Evolutionary conservation across 1,139 yeast genomes (phyloP).

Genomic region (Candida pseudocylindracea): DNA sequence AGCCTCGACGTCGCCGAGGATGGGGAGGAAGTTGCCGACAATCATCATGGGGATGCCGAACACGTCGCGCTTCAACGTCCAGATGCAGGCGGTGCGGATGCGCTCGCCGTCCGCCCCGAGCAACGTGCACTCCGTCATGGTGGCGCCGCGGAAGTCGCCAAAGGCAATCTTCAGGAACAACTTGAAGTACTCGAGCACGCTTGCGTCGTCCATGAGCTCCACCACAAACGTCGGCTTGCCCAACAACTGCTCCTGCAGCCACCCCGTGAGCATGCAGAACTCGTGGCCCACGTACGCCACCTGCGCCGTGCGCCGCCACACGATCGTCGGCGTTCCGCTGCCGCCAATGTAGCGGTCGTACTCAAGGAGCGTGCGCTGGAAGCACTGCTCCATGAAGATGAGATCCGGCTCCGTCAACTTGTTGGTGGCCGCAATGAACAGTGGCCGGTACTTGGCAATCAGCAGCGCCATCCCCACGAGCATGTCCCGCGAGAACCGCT

Average conservation of each 20-base stretch:
- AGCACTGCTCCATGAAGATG: constrained; percentile 89
- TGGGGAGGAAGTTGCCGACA: constrained; percentile 78
- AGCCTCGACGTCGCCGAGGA: constrained; percentile 8
- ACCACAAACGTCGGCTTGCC: constrained; percentile 52
- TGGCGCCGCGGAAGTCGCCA: constrained; percentile 82
- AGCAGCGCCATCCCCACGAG: constrained; percentile 70
- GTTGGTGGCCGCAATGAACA: constrained; percentile 81
- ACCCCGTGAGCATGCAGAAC: constrained; percentile 75
- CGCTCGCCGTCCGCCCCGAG: constrained; percentile 24
- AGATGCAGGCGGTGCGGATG: constrained; percentile 58
- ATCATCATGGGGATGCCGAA: constrained; percentile 75
- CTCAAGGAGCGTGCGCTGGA: constrained; percentile 75
- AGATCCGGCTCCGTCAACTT: constrained; percentile 76
- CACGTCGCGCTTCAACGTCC: constrained; percentile 60
- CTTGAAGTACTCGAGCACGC: constrained; percentile 75
- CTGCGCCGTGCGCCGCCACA: constrained; percentile 92
- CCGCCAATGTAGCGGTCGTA: constrained; percentile 68
- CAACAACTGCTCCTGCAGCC: constrained; percentile 53
- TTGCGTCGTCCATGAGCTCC: constrained; percentile 71
- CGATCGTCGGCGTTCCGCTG: constrained; percentile 85
- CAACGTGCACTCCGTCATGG: constrained; percentile 67
- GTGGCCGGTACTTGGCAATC: constrained; percentile 79
- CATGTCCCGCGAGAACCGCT: constrained; percentile 46
- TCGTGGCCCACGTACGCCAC: constrained; percentile 89
- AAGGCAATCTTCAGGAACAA: constrained; percentile 71